phyloP scores from a whole-genome alignment of 2,329 filamentous ascomycete species.

The Bipolaris bicolor region DNA sequence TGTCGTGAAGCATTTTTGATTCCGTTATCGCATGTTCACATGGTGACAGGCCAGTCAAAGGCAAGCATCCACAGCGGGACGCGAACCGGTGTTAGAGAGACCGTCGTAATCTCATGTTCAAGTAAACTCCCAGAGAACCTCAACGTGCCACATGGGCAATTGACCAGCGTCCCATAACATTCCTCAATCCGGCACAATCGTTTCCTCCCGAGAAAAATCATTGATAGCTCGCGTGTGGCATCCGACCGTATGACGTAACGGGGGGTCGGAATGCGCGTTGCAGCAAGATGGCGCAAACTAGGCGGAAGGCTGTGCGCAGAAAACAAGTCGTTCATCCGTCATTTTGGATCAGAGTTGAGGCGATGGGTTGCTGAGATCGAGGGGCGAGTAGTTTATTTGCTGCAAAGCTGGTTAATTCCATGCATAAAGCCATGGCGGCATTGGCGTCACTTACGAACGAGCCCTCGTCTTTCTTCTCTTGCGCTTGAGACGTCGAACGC shows the following conservation, averaged over 20 bases:
- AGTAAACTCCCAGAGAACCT: conserved; percentile 44
- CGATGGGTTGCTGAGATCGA: conserved; percentile 45
- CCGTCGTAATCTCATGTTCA: conserved; percentile 37
- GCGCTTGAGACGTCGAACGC: conserved; percentile 97
- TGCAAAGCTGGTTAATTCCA: conserved; percentile 30
- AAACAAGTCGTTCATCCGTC: conserved; percentile 36
- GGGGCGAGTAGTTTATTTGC: conserved; percentile 59
- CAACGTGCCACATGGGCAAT: conserved; percentile 33
- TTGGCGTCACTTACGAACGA: conserved; percentile 74
- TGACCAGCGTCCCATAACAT: conserved; percentile 44
- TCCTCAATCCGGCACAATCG: conserved; percentile 37
- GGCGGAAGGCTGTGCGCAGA: conserved; percentile 31
- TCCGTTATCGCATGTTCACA: conserved; percentile 45
- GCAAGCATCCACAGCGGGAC: conserved; percentile 31
- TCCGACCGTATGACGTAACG: conserved; percentile 34
- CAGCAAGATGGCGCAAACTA: conserved; percentile 30
- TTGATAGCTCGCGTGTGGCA: conserved; percentile 36
- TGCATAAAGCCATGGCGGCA: neutral
- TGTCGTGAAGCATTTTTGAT: conserved; percentile 49
- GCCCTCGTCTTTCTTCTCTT: conserved; percentile 99
- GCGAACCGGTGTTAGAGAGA: conserved; percentile 49
- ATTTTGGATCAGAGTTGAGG: conserved; percentile 41
- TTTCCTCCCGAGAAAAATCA: conserved; percentile 27
- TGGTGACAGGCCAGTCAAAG: conserved; percentile 48
- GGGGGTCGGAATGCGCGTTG: conserved; percentile 19